Conservation (phyloP, 768 basidiomycete genomes). For the Sarcomyxa edulis region DNA sequence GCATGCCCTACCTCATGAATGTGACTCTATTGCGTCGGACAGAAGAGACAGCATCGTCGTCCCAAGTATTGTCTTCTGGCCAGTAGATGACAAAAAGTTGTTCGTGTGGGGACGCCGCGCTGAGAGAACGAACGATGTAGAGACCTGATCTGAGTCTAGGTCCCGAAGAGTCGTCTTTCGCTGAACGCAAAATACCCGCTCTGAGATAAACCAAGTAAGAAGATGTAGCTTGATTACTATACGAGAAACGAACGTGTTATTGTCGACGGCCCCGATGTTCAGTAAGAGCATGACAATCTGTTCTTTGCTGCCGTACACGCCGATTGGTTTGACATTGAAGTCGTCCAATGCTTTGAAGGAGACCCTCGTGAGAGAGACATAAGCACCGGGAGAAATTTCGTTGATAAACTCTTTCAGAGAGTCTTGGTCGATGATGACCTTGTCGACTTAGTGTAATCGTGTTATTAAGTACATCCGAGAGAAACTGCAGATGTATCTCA, state of each 20-base stretch:
- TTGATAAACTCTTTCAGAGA: constrained; percentile 46
- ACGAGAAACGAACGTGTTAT: constrained; percentile 29
- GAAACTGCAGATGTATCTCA: too few relatives aligned
- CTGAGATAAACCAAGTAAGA: constrained; percentile 12
- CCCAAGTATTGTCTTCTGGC: constrained; percentile 59
- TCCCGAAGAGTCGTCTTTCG: constrained; percentile 12
- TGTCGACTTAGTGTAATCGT: constrained; percentile 46
- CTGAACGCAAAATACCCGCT: constrained; percentile 12
- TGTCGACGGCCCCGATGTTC: constrained; percentile 28
- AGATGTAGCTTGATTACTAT: background rate
- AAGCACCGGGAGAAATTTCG: constrained; percentile 42
- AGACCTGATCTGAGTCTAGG: constrained; percentile 43
- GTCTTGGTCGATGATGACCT: constrained; percentile 54
- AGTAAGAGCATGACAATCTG: constrained; percentile 43
- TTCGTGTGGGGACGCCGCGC: constrained; percentile 9
- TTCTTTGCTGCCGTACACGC: constrained; percentile 51
- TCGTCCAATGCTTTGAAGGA: constrained; percentile 50
- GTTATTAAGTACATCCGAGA: too few relatives aligned
- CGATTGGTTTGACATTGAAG: constrained; percentile 40
- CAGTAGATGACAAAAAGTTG: constrained; percentile 50
- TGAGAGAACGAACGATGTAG: constrained; percentile 31
- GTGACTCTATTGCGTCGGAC: constrained; percentile 49
- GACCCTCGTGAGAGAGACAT: constrained; percentile 47
- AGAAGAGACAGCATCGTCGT: constrained; percentile 38
- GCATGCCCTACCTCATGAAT: constrained; percentile 48